These are phyloP conservation scores for Fusarium marasasianum DNA, from an alignment of 2,329 filamentous ascomycete genomes.

Conservation along the genomic window DNA sequence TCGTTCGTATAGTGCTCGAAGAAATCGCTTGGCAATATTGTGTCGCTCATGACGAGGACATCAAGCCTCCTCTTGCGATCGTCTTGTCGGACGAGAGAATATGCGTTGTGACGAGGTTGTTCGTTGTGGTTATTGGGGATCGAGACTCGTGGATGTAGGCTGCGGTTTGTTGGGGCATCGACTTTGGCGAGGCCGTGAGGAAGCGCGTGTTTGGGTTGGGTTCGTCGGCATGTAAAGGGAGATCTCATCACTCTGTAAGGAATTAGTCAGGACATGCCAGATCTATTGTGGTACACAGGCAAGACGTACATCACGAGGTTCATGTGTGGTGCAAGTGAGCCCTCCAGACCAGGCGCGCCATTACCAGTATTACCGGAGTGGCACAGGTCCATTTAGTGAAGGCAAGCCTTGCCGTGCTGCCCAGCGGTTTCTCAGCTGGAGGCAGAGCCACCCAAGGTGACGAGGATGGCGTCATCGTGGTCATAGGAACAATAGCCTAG, in stretches of 20 bases:
- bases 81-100: not conserved
- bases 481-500: accelerated
- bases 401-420: accelerated
- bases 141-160: not conserved
- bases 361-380: not conserved
- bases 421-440: no score
- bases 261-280: not conserved
- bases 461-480: not conserved
- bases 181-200: not conserved
- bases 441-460: no score
- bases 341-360: not conserved
- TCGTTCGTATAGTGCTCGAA: no score
- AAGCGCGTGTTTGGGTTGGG: not conserved
- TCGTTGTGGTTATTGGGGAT: not conserved
- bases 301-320: not conserved
- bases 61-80: no score
- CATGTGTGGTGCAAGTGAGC: not conserved
- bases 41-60: not conserved
- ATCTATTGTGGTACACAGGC: not conserved
- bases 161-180: not conserved
- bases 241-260: not conserved
- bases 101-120: not conserved
- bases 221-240: not conserved
- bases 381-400: accelerated
- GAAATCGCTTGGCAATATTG: not conserved